Evolutionary conservation across 2,329 filamentous ascomycete species (phyloP).

Genomic region (Colletotrichum orchidophilum): DNA sequence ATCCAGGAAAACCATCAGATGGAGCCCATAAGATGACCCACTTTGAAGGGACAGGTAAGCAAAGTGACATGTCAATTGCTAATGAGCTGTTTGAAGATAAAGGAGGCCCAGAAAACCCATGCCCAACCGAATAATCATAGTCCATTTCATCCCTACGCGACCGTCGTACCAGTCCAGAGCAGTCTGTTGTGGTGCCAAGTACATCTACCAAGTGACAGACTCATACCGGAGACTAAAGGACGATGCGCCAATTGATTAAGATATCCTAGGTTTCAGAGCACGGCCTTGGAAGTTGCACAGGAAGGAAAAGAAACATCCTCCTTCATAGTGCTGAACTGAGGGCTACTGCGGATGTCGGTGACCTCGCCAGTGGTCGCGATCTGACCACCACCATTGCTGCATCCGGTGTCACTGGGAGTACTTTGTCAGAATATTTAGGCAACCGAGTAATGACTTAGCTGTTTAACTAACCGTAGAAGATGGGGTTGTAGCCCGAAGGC

Average conservation of each 20-base stretch:
- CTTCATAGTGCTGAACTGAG: conserved; percentile 23
- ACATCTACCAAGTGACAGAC: neutral
- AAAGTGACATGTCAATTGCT: neutral
- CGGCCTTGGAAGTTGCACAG: conserved; percentile 13
- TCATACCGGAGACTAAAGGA: neutral
- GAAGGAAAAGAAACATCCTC: conserved; percentile 31
- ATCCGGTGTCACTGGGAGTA: conserved; percentile 8
- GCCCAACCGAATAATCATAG: neutral
- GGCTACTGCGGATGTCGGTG: conserved; percentile 13
- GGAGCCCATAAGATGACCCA: neutral
- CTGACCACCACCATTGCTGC: conserved; percentile 19
- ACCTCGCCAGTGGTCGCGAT: conserved; percentile 20
- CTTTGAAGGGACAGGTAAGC: neutral
- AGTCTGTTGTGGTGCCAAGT: neutral
- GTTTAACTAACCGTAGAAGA: conserved; percentile 18
- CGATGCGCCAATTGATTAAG: neutral
- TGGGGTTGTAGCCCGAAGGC: conserved; percentile 19
- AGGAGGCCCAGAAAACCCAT: neutral
- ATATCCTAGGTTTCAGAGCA: neutral
- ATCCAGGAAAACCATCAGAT: neutral
- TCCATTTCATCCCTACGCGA: neutral
- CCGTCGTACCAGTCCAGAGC: neutral
- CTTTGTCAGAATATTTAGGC: neutral
- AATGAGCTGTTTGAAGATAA: neutral
- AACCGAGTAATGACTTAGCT: neutral